Conservation (phyloP, 805 yeast species). For the Lachancea cidri region DNA sequence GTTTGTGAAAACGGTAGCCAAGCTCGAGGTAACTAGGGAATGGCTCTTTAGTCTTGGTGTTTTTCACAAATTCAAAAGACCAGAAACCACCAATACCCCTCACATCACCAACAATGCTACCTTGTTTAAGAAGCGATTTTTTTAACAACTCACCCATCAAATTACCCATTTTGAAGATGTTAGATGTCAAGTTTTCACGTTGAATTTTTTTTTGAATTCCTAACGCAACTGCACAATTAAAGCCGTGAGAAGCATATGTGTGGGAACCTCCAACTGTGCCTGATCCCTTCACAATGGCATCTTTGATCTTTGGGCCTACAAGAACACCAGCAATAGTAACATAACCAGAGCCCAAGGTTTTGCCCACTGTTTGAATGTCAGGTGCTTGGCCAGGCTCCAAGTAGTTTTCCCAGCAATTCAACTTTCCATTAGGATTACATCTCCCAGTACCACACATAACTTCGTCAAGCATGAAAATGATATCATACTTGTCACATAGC, state of each 20-base stretch:
- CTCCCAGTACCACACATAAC: conserved; percentile 57
- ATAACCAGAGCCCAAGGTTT: conserved; percentile 46
- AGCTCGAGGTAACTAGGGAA: conserved; percentile 36
- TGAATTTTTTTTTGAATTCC: conserved; percentile 42
- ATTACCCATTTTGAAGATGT: conserved; percentile 41
- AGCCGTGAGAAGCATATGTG: conserved; percentile 46
- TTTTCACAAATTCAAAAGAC: conserved; percentile 52
- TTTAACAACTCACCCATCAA: conserved; percentile 37
- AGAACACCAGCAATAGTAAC: conserved; percentile 46
- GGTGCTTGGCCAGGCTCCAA: conserved; percentile 38
- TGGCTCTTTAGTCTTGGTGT: conserved; percentile 46
- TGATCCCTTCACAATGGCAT: conserved; percentile 36
- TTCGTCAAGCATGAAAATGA: conserved; percentile 47
- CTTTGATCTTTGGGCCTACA: conserved; percentile 37
- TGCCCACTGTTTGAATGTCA: conserved; percentile 46
- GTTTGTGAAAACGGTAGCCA: conserved; percentile 33
- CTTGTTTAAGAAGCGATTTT: conserved; percentile 30
- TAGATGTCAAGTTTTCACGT: conserved; percentile 34
- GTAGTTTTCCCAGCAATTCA: conserved; percentile 44
- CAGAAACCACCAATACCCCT: conserved; percentile 62
- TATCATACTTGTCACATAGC: conserved; percentile 48
- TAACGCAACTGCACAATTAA: conserved; percentile 43
- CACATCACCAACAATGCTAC: conserved; percentile 48
- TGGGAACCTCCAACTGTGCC: conserved; percentile 43
- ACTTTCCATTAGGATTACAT: conserved; percentile 38